Percentiles rank a stretch among this genome's conserved stretches.
These are phyloP conservation scores for Ceratocystis cubensis DNA, from an alignment of 2,329 filamentous ascomycete species.

Conservation along the genomic window DNA sequence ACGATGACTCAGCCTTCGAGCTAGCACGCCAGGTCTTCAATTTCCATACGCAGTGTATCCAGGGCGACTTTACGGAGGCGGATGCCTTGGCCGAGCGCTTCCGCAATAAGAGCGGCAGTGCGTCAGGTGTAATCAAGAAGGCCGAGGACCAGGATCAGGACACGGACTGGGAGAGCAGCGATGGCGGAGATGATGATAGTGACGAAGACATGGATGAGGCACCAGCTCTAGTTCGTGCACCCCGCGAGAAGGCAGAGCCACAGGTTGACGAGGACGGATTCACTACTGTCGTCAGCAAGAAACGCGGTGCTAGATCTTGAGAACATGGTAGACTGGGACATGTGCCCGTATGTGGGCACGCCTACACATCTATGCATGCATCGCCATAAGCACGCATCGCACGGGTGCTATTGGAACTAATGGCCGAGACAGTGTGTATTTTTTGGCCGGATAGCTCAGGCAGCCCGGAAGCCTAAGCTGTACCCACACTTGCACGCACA, in stretches of 20 bases:
- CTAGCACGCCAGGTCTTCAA: conserved; percentile 62
- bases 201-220: conserved; percentile 56
- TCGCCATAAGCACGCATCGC: background rate
- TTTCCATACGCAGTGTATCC: conserved; percentile 49
- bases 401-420: background rate
- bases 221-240: conserved; percentile 43
- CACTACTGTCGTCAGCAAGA: conserved; percentile 59
- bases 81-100: conserved; percentile 51
- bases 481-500: background rate
- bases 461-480: no score
- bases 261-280: conserved; percentile 75
- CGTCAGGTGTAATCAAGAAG: conserved; percentile 35
- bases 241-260: conserved; percentile 53
- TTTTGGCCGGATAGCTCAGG: no score
- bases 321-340: background rate
- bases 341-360: background rate
- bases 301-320: conserved; percentile 26
- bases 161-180: conserved; percentile 50
- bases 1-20: conserved; percentile 71
- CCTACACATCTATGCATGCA: background rate
- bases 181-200: conserved; percentile 43
- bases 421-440: no score
- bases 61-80: conserved; percentile 54
- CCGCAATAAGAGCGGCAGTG: conserved; percentile 46
- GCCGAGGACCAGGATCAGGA: conserved; percentile 40